Evolutionary conservation across 2,329 filamentous ascomycete genomes (phyloP).

Genomic region (Botrytis hyacinthi): DNA sequence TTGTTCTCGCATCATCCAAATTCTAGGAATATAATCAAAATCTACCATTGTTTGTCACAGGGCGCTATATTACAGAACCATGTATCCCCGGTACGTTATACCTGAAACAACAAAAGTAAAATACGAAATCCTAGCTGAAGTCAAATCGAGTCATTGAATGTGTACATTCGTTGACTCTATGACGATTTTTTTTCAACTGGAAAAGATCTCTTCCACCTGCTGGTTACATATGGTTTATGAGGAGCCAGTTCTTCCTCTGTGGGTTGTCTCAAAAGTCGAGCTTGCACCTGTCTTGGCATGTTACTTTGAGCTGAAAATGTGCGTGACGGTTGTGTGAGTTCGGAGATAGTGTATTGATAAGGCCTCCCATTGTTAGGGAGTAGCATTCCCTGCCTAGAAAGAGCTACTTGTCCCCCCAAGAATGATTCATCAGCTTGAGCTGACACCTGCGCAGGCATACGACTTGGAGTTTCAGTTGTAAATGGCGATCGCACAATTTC

Average conservation of each 20-base stretch:
- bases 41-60: neutral
- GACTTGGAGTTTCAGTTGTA: neutral
- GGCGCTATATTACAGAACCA: neutral
- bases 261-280: neutral
- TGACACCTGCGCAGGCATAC: neutral
- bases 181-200: neutral
- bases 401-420: fast-evolving
- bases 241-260: neutral
- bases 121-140: neutral
- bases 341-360: neutral
- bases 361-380: neutral
- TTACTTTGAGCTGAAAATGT: neutral
- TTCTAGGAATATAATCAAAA: neutral
- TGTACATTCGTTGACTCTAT: neutral
- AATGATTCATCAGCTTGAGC: neutral
- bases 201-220: neutral
- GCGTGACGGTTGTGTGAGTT: neutral
- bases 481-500: neutral
- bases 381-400: neutral
- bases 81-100: neutral
- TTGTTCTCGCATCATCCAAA: neutral
- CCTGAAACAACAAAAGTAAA: neutral
- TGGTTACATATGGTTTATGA: fast-evolving
- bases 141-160: neutral
- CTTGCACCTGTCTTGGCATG: neutral